Evolutionary conservation across 257 asterid genomes (phyloP).

Genomic region (Mentha longifolia): DNA sequence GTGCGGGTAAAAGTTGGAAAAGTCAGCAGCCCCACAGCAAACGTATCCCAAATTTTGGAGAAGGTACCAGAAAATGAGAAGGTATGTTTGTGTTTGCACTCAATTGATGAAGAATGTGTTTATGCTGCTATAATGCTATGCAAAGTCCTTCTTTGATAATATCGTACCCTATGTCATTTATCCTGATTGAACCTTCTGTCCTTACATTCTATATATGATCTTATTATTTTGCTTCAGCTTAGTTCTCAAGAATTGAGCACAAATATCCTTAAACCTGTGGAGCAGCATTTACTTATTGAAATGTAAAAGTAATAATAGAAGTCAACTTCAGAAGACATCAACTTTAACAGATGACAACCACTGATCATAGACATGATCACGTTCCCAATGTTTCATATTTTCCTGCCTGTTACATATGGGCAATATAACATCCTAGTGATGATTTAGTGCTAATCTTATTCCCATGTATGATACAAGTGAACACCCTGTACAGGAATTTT

Average conservation of each 20-base stretch:
- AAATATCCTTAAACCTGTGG: conserved; percentile 1
- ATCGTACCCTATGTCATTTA: background rate
- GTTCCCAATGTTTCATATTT: conserved; percentile 1
- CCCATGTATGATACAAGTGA: background rate
- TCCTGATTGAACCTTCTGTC: background rate
- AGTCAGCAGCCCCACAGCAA: conserved; percentile 89
- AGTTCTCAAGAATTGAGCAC: background rate
- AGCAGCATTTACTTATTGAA: conserved; percentile 10
- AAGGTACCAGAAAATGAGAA: conserved; percentile 84
- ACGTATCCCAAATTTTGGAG: conserved; percentile 78
- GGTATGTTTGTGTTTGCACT: conserved; percentile 51
- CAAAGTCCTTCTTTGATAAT: no score
- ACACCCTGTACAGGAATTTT: background rate
- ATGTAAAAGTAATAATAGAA: background rate
- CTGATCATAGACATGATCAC: conserved; percentile 1
- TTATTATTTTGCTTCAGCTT: conserved; percentile 6
- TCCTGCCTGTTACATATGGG: background rate
- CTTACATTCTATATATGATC: conserved; percentile 11
- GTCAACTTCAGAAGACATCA: background rate
- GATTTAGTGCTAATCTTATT: background rate
- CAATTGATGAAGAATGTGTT: conserved; percentile 17
- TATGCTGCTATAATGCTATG: no score
- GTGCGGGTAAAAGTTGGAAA: conserved; percentile 89
- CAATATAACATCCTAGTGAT: conserved; percentile 1
- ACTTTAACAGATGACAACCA: background rate